A percentile compares a stretch with the other conserved stretches of the same genome.
These are phyloP conservation scores for Ustilago tritici DNA, from an alignment of 1,284 basidiomycete species.

Conservation along the genomic window DNA sequence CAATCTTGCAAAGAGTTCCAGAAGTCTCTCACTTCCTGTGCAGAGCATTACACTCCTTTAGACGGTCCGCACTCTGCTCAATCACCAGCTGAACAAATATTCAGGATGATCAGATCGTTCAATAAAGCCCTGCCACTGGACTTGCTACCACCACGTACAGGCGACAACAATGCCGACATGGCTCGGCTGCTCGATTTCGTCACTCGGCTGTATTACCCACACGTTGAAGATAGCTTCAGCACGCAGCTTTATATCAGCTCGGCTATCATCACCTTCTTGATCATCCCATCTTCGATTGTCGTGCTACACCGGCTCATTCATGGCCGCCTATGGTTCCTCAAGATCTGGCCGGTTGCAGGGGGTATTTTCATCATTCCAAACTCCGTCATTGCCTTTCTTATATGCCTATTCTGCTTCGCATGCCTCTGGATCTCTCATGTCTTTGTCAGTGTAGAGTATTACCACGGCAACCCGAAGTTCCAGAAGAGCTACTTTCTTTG, in stretches of 20 bases:
- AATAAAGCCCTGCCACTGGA: slow-evolving; percentile 20
- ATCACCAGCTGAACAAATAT: no score
- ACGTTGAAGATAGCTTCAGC: not conserved
- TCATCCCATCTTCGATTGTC: not conserved
- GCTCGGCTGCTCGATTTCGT: slow-evolving; percentile 14
- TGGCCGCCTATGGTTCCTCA: slow-evolving; percentile 37
- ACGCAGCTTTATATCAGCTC: slow-evolving; percentile 19
- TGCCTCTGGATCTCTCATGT: slow-evolving; percentile 19
- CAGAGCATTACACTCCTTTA: no score
- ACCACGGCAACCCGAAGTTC: slow-evolving; percentile 2
- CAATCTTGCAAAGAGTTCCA: no score
- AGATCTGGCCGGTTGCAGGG: slow-evolving; percentile 28
- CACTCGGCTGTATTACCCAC: slow-evolving; percentile 21
- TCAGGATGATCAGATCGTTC: slow-evolving; percentile 24
- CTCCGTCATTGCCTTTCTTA: slow-evolving; percentile 27
- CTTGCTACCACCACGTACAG: slow-evolving; percentile 14
- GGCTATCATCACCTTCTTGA: not conserved
- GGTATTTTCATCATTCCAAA: slow-evolving; percentile 44
- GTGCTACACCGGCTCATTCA: slow-evolving; percentile 21
- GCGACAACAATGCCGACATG: slow-evolving; percentile 19
- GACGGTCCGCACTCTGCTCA: no score
- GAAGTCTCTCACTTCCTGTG: no score
- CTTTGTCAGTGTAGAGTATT: slow-evolving; percentile 18
- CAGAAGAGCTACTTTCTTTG: slow-evolving; percentile 18
- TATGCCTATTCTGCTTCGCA: slow-evolving; percentile 16